Evolutionary conservation across 768 basidiomycete genomes (phyloP), one percentile per base, ranked within the genome.

Genomic region (Lepiota venenata): DNA sequence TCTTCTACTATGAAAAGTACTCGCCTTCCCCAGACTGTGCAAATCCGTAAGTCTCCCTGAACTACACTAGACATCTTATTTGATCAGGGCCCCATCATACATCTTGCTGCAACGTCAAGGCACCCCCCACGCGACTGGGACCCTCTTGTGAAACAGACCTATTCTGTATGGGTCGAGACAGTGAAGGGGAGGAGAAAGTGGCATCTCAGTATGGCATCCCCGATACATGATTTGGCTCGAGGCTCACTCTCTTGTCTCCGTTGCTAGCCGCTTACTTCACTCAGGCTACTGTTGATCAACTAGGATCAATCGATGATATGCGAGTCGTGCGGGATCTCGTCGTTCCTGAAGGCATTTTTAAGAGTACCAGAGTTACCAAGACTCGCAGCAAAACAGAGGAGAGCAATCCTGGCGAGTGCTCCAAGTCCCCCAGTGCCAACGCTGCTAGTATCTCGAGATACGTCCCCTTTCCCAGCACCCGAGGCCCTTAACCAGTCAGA

Each of bases 1-100:
- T 92, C 21, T 91, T 91, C 64, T 92, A 92, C 68, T 91, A 88
- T 55, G 88, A 92, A 68, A 85, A 85, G 63, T 86, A 80, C 61
- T 72, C 74, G 15, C 75, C 77, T 16, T 72, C 75, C 12, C 67
- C 74, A 47, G 78, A 83, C 36, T 55, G 53, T n/a, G 67, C 71
- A 3, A 70, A 69, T 52, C 71, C 76, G 52, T 63, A 67, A 37
- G 70, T 47, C 55, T 50, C 21, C 37, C 14, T 12, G 7, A 42
- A 25, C 16, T 2, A 47, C 21, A 27, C 18, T 14, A 22, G 46
- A 20, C 35, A 11, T 38, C 37, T 15, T 40, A 35, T 20, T 36
- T 12, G 21, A 49, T 15, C 14, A n/a, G 41, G 35, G 45, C 38
- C 40, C 27, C 35, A 56, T 37, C 44, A 35, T 20, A 4, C 35